phyloP scores from a whole-genome alignment of 495 filamentous ascomycete species.

The Xylaria curta region DNA sequence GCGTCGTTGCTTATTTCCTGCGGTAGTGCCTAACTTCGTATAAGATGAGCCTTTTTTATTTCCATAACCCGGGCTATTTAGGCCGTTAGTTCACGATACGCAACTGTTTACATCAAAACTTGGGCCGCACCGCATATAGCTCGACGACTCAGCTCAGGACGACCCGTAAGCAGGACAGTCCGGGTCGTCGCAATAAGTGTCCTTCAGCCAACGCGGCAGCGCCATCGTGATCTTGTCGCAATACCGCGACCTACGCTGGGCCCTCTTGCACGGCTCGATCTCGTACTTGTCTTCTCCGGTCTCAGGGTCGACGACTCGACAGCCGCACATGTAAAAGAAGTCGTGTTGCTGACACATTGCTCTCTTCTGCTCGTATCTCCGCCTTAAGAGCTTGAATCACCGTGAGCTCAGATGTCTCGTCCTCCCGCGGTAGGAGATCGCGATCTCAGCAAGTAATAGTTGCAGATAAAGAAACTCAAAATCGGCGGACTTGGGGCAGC shows the following conservation, averaged over 20 bases:
- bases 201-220: slow-evolving; percentile 17
- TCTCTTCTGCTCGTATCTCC: background rate
- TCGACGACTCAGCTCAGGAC: background rate
- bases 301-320: slow-evolving; percentile 14
- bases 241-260: background rate
- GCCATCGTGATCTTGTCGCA: slow-evolving; percentile 24
- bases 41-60: background rate
- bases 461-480: background rate
- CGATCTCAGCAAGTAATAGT: background rate
- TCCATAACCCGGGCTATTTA: background rate
- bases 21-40: background rate
- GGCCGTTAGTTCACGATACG: background rate
- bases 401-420: background rate
- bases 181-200: slow-evolving; percentile 14
- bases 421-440: background rate
- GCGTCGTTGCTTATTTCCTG: background rate
- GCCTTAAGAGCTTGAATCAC: background rate
- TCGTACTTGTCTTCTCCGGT: slow-evolving; percentile 3
- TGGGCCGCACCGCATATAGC: background rate
- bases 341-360: slow-evolving; percentile 26
- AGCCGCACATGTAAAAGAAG: slow-evolving; percentile 25
- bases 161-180: slow-evolving; percentile 15
- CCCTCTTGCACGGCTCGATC: slow-evolving; percentile 14
- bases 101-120: background rate
- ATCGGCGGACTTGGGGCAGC: background rate